Evolutionary conservation across 495 filamentous ascomycete genomes (phyloP), one percentile per base, ranked within the genome.

Genomic region (Opeltia flavorubescens): DNA sequence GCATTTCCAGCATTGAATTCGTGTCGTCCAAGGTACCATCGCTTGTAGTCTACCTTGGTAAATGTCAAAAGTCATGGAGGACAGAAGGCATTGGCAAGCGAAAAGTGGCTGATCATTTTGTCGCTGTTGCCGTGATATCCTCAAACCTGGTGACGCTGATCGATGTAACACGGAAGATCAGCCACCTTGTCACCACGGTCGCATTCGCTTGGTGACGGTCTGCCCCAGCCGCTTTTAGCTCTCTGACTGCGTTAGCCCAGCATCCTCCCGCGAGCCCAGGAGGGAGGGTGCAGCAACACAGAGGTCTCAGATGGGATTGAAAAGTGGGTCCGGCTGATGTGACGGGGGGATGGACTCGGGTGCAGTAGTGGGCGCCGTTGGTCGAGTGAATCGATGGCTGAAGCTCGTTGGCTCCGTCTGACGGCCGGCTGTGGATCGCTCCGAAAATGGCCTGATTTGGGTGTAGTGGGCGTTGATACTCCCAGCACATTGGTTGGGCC

Each of bases 181-280:
- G 38, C 38, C 38, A 41, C 38, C 20, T 12, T 6, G 38, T 25
- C 38, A 41, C 3, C 23, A 9, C 36, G 18, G 36, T 40, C 36
- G 38, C 20, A 21, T 41, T 11, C 12, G 13, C 34, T 15, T 9
- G 21, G 6, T 31, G 29, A n/a, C n/a, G n/a, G n/a, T n/a, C 29
- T 31, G 6, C 38, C 25, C 38, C 20, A 41, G 25, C 38, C 38
- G 38, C 38, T 23, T 41, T 41, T 41, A 41, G 38, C 21, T 5
- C n/a, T 12, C 5, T 2, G 12, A 41, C 38, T 25, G 38, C 38
- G 25, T 24, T 26, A 41, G 20, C 13, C 2, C 15, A 20, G 12
- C 38, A 23, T 41, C 38, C 38, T 41, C 38, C 38, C 38, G 38
- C 38, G 35, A 41, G 38, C 21, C 38, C 38, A 25, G 21, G 5